A percentile compares a stretch with the other conserved stretches of the same genome.
Conservation (phyloP, 371 early-diverging fungal genomes). For the Blastocladiella emersonii region DNA sequence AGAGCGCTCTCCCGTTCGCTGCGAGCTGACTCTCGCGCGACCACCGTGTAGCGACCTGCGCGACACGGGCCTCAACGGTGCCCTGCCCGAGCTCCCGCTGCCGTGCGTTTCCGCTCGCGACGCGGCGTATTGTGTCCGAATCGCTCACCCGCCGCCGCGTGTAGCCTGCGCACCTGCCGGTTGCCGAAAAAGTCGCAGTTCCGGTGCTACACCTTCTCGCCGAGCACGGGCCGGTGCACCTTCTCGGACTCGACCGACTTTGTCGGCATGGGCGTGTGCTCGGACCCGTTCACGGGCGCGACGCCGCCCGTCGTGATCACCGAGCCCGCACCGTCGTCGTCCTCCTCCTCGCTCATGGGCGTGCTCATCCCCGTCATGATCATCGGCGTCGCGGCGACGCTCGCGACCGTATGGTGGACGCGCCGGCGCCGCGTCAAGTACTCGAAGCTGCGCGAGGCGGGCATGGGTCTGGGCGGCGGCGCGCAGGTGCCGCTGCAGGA, state of each 20-base stretch:
- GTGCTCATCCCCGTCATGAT: background rate
- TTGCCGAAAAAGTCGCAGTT: too few species aligned
- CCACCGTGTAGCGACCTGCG: too few species aligned
- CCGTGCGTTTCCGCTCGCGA: too few species aligned
- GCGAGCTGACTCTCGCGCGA: too few species aligned
- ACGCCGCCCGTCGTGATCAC: background rate
- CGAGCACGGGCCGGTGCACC: too few species aligned
- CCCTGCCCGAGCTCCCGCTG: too few species aligned
- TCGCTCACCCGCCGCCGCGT: too few species aligned
- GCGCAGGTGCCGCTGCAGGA: background rate
- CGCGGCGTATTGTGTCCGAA: too few species aligned
- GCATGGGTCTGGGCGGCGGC: background rate
- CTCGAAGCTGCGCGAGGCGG: background rate
- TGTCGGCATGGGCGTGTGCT: background rate
- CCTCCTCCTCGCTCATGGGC: background rate
- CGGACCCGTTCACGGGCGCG: background rate
- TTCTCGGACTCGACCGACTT: background rate
- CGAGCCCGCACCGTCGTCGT: background rate
- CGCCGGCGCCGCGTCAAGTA: background rate
- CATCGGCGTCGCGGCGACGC: background rate
- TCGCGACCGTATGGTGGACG: background rate
- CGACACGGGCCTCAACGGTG: too few species aligned
- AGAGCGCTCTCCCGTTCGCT: too few species aligned
- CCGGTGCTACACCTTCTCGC: too few species aligned
- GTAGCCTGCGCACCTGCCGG: too few species aligned